Base-by-base conservation (phyloP, 2,329 filamentous ascomycete species). In the Paraconiothyrium sp. region DNA sequence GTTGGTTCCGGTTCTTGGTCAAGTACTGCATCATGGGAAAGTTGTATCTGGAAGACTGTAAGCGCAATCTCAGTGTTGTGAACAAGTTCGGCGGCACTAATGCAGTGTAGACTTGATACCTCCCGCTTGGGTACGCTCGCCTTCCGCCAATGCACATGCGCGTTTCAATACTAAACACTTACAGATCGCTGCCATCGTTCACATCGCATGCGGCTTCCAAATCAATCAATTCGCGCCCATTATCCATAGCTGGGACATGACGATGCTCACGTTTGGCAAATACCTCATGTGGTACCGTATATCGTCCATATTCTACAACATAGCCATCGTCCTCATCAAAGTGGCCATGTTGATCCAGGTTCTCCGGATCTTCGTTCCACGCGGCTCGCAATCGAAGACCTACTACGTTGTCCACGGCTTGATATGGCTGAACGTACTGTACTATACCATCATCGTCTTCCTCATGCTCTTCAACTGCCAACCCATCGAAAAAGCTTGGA, bases 231-330 rank as follows among this genome's bases (percentile, higher is more conserved):
- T 64, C 43, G 63, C 64, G 1, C 63, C 64, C 8, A 65, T 68
- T 20, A 62, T 66, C n/a, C 66, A 66, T 30, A 62, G 41, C 41
- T 67, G 65, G 63, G 65, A 67, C 20, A 60, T 67, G 22, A 51
- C 20, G 7, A 44, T 60, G 34, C 11, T 37, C 3, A 61, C 44
- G 3, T 64, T 66, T n/a, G 54, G 58, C 3, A 61, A 27, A 43
- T 62, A 56, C 35, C 60, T 67, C 34, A 41, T 67, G 59, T 62
- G 57, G 46, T 59, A 54, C 27, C 63, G 63, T 13, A 27, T 67
- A 39, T 50, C 54, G 2, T 37, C 58, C n/a, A 55, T 64, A 1
- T 65, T 66, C 57, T 67, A 66, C 59, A 67, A 67, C 51, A 57
- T 67, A 22, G 48, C 52, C 11, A 63, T 66, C 37, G 44, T 66